A percentile compares a stretch with the other conserved stretches of the same genome.
Conservation (phyloP, 129 eudicot genomes). For the Oenanthe sinensis region DNA sequence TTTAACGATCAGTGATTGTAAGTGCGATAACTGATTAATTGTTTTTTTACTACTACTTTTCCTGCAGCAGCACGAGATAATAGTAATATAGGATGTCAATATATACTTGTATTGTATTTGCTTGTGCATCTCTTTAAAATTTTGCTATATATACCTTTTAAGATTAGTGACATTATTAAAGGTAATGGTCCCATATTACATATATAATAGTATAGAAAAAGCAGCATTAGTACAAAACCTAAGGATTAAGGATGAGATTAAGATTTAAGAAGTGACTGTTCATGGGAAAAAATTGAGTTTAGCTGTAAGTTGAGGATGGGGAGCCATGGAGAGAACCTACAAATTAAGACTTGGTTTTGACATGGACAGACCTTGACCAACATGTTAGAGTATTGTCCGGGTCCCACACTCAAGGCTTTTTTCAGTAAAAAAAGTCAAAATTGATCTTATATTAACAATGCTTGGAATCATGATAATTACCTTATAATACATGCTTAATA, state of each 20-base stretch:
- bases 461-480: too few relatives aligned
- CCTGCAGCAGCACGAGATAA: background rate
- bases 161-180: background rate
- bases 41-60: too few relatives aligned
- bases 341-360: slow-evolving; percentile 18
- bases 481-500: too few relatives aligned
- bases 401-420: background rate
- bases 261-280: background rate
- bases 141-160: too few relatives aligned
- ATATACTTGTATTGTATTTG: too few relatives aligned
- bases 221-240: background rate
- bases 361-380: slow-evolving; percentile 1
- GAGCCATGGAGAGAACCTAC: background rate
- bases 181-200: background rate
- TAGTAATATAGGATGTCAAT: background rate
- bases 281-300: background rate
- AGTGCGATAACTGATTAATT: too few relatives aligned
- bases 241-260: background rate
- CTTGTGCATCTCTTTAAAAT: background rate
- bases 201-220: background rate
- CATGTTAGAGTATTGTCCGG: slow-evolving; percentile 11
- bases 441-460: too few relatives aligned
- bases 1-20: too few relatives aligned
- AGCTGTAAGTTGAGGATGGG: background rate
- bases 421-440: too few relatives aligned